Percentiles rank a stretch among this genome's conserved stretches.
Evolutionary conservation across 768 basidiomycete species (phyloP).

Genomic region (Mycena epipterygia): DNA sequence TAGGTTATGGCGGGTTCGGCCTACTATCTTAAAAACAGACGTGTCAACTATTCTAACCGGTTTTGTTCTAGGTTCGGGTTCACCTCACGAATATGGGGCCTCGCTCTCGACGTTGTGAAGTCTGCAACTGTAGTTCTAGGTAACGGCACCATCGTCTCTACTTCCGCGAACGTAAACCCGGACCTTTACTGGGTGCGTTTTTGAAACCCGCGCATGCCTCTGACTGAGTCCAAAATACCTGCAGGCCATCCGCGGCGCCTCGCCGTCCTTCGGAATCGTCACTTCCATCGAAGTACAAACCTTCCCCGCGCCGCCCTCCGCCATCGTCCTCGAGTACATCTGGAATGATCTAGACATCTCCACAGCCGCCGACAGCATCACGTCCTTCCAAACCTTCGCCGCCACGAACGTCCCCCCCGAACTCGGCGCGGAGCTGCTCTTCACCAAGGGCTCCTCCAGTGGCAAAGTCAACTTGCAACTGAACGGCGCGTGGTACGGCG

Average conservation of each 20-base stretch:
- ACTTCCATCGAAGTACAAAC: constrained; percentile 56
- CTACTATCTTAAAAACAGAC: constrained; percentile 25
- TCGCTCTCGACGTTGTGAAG: constrained; percentile 60
- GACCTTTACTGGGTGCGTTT: constrained; percentile 67
- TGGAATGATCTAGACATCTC: constrained; percentile 49
- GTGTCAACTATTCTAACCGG: constrained; percentile 21
- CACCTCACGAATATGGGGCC: constrained; percentile 62
- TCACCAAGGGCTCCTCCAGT: constrained; percentile 43
- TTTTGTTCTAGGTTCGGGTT: constrained; percentile 40
- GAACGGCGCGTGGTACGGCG: constrained; percentile 55
- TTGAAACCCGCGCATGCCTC: constrained; percentile 5
- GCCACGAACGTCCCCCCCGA: constrained; percentile 48
- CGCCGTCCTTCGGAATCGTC: constrained; percentile 55
- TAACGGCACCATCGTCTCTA: constrained; percentile 56
- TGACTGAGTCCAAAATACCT: neutral
- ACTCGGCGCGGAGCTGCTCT: constrained; percentile 50
- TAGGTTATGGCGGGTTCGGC: constrained; percentile 61
- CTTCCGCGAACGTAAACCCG: constrained; percentile 50
- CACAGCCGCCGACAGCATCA: constrained; percentile 46
- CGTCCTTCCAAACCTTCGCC: constrained; percentile 50
- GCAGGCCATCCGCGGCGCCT: constrained; percentile 57
- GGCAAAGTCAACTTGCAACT: constrained; percentile 49
- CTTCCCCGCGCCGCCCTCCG: constrained; percentile 52
- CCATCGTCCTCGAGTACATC: constrained; percentile 51
- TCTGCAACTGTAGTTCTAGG: constrained; percentile 58